These are phyloP conservation scores for Aphanoascus verrucosus DNA, from an alignment of 2,329 filamentous ascomycete species.

Conservation along the genomic window DNA sequence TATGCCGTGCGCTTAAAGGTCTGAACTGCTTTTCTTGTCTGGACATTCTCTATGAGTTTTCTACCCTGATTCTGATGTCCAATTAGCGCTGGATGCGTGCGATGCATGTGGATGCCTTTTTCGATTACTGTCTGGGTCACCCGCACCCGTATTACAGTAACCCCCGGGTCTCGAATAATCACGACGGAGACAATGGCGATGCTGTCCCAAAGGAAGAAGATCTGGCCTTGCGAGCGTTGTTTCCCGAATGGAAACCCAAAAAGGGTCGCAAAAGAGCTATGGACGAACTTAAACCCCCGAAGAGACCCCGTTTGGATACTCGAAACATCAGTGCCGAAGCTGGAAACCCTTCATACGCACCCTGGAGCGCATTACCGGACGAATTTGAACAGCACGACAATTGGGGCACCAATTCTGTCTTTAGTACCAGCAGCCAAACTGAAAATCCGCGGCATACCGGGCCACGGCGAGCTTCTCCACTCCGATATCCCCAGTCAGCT, in stretches of 20 bases:
- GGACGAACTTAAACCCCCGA: slow-evolving; percentile 46
- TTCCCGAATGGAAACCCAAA: slow-evolving; percentile 61
- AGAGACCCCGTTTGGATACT: slow-evolving; percentile 52
- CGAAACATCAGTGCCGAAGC: slow-evolving; percentile 1
- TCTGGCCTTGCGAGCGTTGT: slow-evolving; percentile 69
- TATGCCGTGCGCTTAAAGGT: slow-evolving; percentile 89
- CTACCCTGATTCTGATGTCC: slow-evolving; percentile 7
- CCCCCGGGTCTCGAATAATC: slow-evolving; percentile 55
- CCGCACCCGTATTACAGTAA: slow-evolving; percentile 69
- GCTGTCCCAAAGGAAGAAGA: slow-evolving; percentile 80
- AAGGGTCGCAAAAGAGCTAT: slow-evolving; percentile 51
- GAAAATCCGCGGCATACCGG: slow-evolving; percentile 19
- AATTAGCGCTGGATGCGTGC: slow-evolving; percentile 85
- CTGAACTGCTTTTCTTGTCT: slow-evolving; percentile 19
- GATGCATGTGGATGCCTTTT: slow-evolving; percentile 91
- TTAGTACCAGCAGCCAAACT: slow-evolving; percentile 29
- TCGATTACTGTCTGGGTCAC: slow-evolving; percentile 74
- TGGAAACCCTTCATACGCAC: slow-evolving; percentile 19
- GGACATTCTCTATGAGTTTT: slow-evolving; percentile 11
- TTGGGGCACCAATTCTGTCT: slow-evolving; percentile 31
- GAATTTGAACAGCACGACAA: slow-evolving; percentile 38
- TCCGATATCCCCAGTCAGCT: slow-evolving; percentile 67
- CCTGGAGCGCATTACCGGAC: slow-evolving; percentile 46
- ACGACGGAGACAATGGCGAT: slow-evolving; percentile 58
- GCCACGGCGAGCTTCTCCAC: slow-evolving; percentile 49